Percentiles rank a stretch among this genome's conserved stretches.
These are phyloP conservation scores for Boletus vinaceobasis DNA, from an alignment of 768 basidiomycete species.

Conservation along the genomic window DNA sequence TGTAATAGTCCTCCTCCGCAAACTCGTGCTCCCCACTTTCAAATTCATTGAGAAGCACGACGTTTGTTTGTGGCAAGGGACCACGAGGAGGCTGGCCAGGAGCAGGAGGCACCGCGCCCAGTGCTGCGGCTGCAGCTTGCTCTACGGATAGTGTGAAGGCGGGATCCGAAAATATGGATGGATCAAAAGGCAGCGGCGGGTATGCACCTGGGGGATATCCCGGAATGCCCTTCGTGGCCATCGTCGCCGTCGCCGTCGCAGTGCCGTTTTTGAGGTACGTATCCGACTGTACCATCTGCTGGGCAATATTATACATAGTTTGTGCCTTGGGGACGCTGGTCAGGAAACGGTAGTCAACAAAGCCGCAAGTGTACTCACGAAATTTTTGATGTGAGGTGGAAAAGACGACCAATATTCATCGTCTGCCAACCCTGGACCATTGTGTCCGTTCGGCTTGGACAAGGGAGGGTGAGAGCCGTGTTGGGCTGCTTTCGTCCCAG, in stretches of 20 bases:
- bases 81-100: conserved; percentile 33
- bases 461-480: conserved; percentile 16
- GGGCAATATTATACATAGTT: conserved; percentile 67
- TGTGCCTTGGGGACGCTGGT: conserved; percentile 44
- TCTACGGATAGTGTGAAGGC: conserved; percentile 51
- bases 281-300: conserved; percentile 56
- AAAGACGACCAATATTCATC: conserved; percentile 71
- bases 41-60: conserved; percentile 39
- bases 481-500: conserved; percentile 24
- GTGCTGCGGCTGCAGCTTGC: conserved; percentile 40
- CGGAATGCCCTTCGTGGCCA: conserved; percentile 33
- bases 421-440: conserved; percentile 35
- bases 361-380: conserved; percentile 47
- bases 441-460: conserved; percentile 22
- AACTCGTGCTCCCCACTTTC: conserved; percentile 35
- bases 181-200: conserved; percentile 46
- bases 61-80: conserved; percentile 31
- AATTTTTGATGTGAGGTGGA: conserved; percentile 64
- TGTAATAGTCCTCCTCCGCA: conserved; percentile 43
- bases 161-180: conserved; percentile 52
- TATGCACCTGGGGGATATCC: conserved; percentile 42
- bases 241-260: conserved; percentile 28
- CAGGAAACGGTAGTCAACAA: conserved; percentile 22
- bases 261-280: conserved; percentile 36
- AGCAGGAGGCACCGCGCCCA: conserved; percentile 27